A percentile compares a stretch with the other conserved stretches of the same genome.
phyloP scores from a whole-genome alignment of 2,329 filamentous ascomycete genomes.

The Leptosphaerulina australis region DNA sequence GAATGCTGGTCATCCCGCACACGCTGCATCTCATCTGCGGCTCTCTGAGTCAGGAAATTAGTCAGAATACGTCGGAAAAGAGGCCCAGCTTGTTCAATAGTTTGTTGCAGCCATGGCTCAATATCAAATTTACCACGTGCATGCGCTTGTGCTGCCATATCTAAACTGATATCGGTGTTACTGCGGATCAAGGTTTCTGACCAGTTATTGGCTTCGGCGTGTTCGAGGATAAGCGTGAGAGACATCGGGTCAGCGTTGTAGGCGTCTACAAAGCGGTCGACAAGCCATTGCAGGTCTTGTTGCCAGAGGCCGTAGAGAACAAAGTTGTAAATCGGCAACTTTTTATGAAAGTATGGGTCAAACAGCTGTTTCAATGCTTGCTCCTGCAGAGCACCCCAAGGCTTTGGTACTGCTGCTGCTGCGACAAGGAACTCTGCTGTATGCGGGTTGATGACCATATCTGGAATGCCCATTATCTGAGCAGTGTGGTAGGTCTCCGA shows the following conservation, averaged over 20 bases:
- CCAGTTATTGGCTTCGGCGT: constrained; percentile 83
- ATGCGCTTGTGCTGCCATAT: constrained; percentile 84
- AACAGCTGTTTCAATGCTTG: constrained; percentile 80
- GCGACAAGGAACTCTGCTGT: constrained; percentile 80
- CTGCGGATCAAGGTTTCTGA: constrained; percentile 79
- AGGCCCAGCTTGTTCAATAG: constrained; percentile 65
- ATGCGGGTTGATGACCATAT: constrained; percentile 70
- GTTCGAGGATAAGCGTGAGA: constrained; percentile 74
- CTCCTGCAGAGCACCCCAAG: constrained; percentile 75
- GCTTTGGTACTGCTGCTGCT: constrained; percentile 76
- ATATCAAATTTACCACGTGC: constrained; percentile 80
- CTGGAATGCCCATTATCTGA: constrained; percentile 63
- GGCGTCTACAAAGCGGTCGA: constrained; percentile 75
- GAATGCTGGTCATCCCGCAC: constrained; percentile 73
- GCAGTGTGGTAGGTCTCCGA: constrained; percentile 62
- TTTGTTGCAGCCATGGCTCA: constrained; percentile 77
- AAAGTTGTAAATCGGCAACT: constrained; percentile 79
- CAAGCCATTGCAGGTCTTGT: constrained; percentile 87
- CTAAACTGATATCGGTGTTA: constrained; percentile 82
- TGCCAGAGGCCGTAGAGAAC: constrained; percentile 91
- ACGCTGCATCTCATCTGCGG: constrained; percentile 75
- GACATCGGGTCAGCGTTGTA: constrained; percentile 73
- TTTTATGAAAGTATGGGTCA: constrained; percentile 80
- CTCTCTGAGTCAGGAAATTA: constrained; percentile 84
- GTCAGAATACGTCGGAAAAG: constrained; percentile 74